Evolutionary conservation across 805 yeast genomes (phyloP).

Genomic region (Kockiozyma suomiensis): DNA sequence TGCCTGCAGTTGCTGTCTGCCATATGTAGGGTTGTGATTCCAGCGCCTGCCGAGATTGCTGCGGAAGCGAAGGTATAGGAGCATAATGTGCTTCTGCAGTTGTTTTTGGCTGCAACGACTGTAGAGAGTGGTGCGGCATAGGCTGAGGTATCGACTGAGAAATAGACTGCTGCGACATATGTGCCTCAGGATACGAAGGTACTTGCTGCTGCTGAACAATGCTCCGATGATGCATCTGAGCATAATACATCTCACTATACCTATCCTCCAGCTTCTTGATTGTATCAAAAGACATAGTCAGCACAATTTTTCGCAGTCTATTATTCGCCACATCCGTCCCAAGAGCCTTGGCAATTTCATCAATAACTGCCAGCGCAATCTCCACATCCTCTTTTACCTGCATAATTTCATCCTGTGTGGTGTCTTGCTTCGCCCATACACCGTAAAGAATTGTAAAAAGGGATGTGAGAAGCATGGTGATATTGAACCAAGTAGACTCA

Average conservation of each 20-base stretch:
- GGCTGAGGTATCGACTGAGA: too few relatives aligned
- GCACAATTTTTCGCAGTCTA: conserved; percentile 18
- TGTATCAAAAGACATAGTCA: conserved; percentile 19
- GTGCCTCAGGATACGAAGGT: conserved; percentile 4
- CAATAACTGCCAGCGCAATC: conserved; percentile 19
- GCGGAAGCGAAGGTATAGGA: too few relatives aligned
- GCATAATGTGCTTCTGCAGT: too few relatives aligned
- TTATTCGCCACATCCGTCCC: conserved; percentile 18
- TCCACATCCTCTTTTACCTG: conserved; percentile 21
- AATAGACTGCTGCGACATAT: not conserved
- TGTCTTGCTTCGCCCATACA: conserved; percentile 22
- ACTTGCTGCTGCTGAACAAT: not conserved
- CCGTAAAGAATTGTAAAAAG: conserved; percentile 28
- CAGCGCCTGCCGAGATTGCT: not conserved
- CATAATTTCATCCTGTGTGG: conserved; percentile 20
- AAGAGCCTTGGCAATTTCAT: conserved; percentile 16
- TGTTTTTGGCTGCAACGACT: too few relatives aligned
- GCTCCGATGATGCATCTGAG: conserved; percentile 13
- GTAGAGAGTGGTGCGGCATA: not conserved
- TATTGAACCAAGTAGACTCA: conserved; percentile 29
- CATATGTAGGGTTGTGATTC: conserved; percentile 1
- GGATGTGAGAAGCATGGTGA: conserved; percentile 17
- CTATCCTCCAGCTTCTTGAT: conserved; percentile 23
- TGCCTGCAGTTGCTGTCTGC: conserved; percentile 11
- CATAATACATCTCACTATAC: not conserved